Percentiles rank a stretch among this genome's conserved stretches.
Conservation (phyloP, 192 early-diverging fungal genomes). For the Allomyces macrogynus region DNA sequence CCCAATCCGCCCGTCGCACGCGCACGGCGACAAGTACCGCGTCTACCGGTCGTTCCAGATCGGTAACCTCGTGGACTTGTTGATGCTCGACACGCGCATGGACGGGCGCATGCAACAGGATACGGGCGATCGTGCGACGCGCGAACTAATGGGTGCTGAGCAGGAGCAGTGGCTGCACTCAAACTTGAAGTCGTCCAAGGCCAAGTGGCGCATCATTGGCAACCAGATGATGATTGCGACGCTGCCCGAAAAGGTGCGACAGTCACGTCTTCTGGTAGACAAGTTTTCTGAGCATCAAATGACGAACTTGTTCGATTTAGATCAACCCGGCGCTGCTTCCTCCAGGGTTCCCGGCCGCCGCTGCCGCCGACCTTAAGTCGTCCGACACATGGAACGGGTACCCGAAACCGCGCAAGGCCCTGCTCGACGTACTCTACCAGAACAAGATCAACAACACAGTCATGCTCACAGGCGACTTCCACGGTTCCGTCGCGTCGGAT, state of each 20-base stretch:
- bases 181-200: slow-evolving; percentile 6
- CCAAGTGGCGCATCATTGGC: slow-evolving; percentile 18
- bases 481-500: background rate
- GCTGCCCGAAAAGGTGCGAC: background rate
- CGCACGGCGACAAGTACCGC: slow-evolving; percentile 2
- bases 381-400: slow-evolving; percentile 7
- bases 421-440: slow-evolving; percentile 8
- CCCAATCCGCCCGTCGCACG: slow-evolving; percentile 12
- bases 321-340: no score
- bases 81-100: slow-evolving; percentile 22
- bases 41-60: slow-evolving; percentile 18
- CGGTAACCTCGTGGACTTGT: slow-evolving; percentile 18
- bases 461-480: slow-evolving; percentile 2
- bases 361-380: no score
- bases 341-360: no score
- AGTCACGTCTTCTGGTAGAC: no score
- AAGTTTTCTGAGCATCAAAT: no score
- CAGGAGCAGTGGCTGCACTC: slow-evolving; percentile 18
- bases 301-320: background rate
- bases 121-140: background rate
- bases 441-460: slow-evolving; percentile 13
- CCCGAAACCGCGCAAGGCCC: slow-evolving; percentile 8
- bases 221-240: slow-evolving; percentile 19
- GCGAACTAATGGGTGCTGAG: slow-evolving; percentile 6
- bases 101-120: slow-evolving; percentile 7